Evolutionary conservation across 345 rosid species (phyloP).

Genomic region (Chamaenerion angustifolium): DNA sequence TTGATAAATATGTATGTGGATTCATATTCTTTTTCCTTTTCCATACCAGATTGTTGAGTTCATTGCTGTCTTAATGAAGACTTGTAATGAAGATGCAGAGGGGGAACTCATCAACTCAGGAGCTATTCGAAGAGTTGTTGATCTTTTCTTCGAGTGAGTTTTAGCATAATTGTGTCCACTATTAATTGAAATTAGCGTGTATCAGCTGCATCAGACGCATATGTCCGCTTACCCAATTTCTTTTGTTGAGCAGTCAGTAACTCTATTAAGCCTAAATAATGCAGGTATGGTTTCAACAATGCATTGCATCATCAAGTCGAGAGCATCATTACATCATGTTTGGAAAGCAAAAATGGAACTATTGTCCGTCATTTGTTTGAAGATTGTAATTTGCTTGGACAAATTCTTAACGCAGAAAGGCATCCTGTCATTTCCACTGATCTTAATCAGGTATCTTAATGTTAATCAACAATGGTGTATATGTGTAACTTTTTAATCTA

Average conservation of each 20-base stretch:
- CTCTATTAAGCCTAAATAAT: background rate
- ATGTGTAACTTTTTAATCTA: too few species aligned
- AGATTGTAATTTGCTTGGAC: conserved; percentile 69
- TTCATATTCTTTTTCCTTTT: background rate
- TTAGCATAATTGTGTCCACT: background rate
- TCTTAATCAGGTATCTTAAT: conserved; percentile 17
- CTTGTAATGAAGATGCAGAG: conserved; percentile 73
- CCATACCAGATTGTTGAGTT: conserved; percentile 73
- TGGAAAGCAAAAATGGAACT: conserved; percentile 54
- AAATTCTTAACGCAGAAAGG: conserved; percentile 59
- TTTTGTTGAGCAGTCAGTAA: background rate
- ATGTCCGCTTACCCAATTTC: background rate
- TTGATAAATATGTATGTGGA: too few species aligned
- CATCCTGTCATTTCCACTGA: conserved; percentile 41
- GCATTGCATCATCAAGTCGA: conserved; percentile 96
- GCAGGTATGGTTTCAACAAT: conserved; percentile 90
- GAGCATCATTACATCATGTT: conserved; percentile 67
- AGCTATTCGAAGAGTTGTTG: conserved; percentile 54
- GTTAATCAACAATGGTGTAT: background rate
- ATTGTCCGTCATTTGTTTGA: conserved; percentile 59
- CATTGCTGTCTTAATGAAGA: conserved; percentile 74
- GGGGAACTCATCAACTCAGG: conserved; percentile 69
- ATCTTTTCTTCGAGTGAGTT: conserved; percentile 77
- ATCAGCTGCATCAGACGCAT: too few species aligned
- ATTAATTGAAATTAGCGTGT: background rate